These are phyloP conservation scores for Rhamnella rubrinervis DNA, from an alignment of 331 rosid genomes.

Conservation along the genomic window DNA sequence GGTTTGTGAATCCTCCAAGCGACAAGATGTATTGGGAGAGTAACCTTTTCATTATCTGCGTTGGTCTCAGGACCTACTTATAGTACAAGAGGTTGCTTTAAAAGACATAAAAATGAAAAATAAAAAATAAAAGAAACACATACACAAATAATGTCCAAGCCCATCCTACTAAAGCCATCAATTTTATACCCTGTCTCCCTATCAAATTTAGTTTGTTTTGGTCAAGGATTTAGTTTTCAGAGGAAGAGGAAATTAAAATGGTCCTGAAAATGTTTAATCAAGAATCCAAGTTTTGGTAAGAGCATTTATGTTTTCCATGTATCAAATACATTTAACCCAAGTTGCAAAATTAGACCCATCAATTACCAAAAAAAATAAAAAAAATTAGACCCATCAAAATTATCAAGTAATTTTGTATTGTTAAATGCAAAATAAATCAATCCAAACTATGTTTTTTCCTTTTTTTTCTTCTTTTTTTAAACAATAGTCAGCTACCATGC, in stretches of 20 bases:
- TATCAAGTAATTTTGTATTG: too few species aligned
- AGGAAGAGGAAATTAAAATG: too few species aligned
- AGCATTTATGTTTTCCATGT: background rate
- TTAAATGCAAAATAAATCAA: too few species aligned
- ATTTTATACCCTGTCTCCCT: too few species aligned
- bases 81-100: background rate
- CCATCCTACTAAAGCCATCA: too few species aligned
- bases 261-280: too few species aligned
- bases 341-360: background rate
- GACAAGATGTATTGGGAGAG: conserved; percentile 13
- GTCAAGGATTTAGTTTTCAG: too few species aligned
- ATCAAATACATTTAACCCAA: background rate
- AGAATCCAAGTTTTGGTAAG: background rate
- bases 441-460: too few species aligned
- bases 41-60: background rate
- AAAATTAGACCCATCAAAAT: background rate
- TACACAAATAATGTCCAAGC: background rate
- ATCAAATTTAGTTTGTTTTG: too few species aligned
- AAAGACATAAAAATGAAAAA: background rate
- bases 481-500: too few species aligned
- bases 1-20: background rate
- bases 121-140: background rate
- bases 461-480: too few species aligned
- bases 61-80: background rate
- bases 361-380: too few species aligned